Evolutionary conservation across 805 yeast genomes (phyloP), one percentile per base, ranked within the genome.

Genomic region (Huiozyma sinensis): DNA sequence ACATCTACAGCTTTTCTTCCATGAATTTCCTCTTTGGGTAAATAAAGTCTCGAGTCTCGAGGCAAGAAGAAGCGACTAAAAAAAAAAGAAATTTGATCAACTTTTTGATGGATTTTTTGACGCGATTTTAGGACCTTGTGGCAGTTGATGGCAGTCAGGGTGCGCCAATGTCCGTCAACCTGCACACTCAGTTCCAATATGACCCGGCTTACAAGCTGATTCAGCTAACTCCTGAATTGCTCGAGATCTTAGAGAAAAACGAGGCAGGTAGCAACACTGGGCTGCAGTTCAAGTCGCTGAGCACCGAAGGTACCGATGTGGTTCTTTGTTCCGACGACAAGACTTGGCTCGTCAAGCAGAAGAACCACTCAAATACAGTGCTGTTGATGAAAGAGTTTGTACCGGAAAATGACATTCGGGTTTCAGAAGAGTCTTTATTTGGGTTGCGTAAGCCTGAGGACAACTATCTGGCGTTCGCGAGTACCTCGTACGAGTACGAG

Each of bases 331-430:
- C 90, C 1, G 51, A 63, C 3, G 50, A 63, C 29, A 61, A 68
- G 41, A 83, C 95, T 0, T 88, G 76, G 75, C 67, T 69, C 38
- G 53, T 88, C 12, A 70, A 86, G 42, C 89, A 83, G 54, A 81
- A 83, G 67, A 85, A 86, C 57, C 97, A 90, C 60, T 83, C 96
- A 6, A 88, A 90, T 60, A 75, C 90, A 5, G 79, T 84, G n/a
- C 58, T 87, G 51, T 48, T 88, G 24, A 57, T 76, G 57, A 60
- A 60, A 9, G 59, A 54, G 32, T 56, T 56, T 46, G 46, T 47
- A 6, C 57, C 62, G 1, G 54, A 48, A 5, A 41, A 46, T 11
- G 33, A 45, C 7, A 29, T 36, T n/a, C 34, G 17, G 24, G 43
- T 67, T 0, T 48, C 50, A 1, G 13, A 31, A 28, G 42, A 36